phyloP scores from a whole-genome alignment of 2,329 filamentous ascomycete species.

The Pseudocercospora macadamiae region DNA sequence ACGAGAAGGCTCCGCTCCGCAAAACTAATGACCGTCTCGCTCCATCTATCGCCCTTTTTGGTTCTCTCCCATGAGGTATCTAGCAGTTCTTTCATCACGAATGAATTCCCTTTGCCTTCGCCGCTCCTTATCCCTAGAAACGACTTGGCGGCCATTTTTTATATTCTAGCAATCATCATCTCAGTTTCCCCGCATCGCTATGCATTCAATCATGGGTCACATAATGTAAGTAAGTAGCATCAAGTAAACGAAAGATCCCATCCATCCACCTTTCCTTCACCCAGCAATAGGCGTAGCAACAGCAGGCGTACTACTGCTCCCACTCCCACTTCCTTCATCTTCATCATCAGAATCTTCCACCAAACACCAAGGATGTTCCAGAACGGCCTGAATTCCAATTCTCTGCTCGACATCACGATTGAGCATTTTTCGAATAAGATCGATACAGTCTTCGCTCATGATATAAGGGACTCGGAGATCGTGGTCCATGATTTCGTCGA shows the following conservation, averaged over 20 bases:
- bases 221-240: background rate
- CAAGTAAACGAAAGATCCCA: background rate
- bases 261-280: background rate
- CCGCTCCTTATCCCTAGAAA: background rate
- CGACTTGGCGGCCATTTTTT: too few species aligned
- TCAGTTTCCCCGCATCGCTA: background rate
- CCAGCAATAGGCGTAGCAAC: conserved; percentile 7
- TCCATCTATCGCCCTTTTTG: conserved; percentile 1
- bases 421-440: conserved; percentile 88
- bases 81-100: conserved; percentile 12
- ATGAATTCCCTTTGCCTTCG: background rate
- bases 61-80: conserved; percentile 7
- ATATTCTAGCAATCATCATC: too few species aligned
- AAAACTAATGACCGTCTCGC: too few species aligned
- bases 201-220: conserved; percentile 2
- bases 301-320: background rate
- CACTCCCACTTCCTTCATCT: background rate
- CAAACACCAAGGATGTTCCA: conserved; percentile 82
- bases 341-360: conserved; percentile 31
- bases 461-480: conserved; percentile 88
- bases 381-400: conserved; percentile 83
- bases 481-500: conserved; percentile 98
- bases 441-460: conserved; percentile 88
- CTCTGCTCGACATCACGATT: conserved; percentile 83
- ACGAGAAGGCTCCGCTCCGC: background rate